Evolutionary conservation across 345 rosid species (phyloP).

Genomic region (Brassica nigra): DNA sequence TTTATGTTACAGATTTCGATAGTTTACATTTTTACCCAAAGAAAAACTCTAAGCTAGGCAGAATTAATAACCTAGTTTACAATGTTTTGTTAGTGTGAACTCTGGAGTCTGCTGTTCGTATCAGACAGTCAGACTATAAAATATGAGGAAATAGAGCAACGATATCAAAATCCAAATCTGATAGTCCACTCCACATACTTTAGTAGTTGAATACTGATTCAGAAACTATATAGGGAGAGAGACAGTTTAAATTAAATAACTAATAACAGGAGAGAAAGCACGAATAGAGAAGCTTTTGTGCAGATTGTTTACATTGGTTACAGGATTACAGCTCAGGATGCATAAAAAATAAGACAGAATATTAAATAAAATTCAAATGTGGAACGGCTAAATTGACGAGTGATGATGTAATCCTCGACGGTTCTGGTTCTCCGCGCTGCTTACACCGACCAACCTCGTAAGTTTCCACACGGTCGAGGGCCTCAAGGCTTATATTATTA

Average conservation of each 20-base stretch:
- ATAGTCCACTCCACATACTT: constrained; percentile 9
- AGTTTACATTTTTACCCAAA: background rate
- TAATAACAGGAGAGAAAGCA: background rate
- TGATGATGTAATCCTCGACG: constrained; percentile 34
- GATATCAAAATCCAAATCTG: constrained; percentile 1
- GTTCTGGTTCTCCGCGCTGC: constrained; percentile 46
- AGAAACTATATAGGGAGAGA: background rate
- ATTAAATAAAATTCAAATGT: background rate
- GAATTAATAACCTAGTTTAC: background rate
- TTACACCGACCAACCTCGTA: constrained; percentile 44
- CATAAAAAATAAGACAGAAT: background rate
- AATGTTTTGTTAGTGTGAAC: constrained; percentile 15
- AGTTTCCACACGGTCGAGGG: constrained; percentile 29
- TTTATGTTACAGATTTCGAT: background rate
- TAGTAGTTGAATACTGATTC: background rate
- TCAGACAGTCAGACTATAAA: background rate
- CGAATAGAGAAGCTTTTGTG: constrained; percentile 36
- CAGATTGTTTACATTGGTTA: constrained; percentile 37
- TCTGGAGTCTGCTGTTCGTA: background rate
- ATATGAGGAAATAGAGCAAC: background rate
- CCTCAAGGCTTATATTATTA: background rate
- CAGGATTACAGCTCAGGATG: background rate
- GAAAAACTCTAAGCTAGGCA: background rate
- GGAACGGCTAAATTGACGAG: constrained; percentile 28
- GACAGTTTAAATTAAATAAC: background rate